phyloP scores from a whole-genome alignment of 805 yeast species.

The Yamadazyma sp. region DNA sequence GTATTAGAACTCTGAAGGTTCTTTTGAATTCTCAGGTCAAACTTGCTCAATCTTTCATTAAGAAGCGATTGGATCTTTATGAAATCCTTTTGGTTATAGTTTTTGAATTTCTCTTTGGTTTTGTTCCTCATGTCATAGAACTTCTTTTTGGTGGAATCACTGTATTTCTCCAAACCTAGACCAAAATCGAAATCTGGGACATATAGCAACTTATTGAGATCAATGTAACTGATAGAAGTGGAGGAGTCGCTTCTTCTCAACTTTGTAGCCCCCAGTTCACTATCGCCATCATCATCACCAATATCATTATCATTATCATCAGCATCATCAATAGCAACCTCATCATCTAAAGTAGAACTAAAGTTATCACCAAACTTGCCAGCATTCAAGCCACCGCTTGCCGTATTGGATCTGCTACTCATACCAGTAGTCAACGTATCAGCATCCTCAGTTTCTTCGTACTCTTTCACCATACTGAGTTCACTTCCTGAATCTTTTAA shows the following conservation, averaged over 20 bases:
- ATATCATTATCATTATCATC: neutral
- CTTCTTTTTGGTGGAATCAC: conserved; percentile 33
- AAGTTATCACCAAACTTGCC: too few species aligned
- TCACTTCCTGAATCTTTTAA: conserved; percentile 11
- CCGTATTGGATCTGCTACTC: too few species aligned
- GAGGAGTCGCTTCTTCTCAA: conserved; percentile 23
- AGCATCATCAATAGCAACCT: neutral
- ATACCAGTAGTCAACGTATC: too few species aligned
- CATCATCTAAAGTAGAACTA: too few species aligned
- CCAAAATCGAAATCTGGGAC: conserved; percentile 45
- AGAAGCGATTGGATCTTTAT: conserved; percentile 30
- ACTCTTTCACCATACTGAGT: too few species aligned
- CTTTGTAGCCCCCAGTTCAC: too few species aligned
- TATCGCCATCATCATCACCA: neutral
- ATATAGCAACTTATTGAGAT: conserved; percentile 34
- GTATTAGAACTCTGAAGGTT: conserved; percentile 34
- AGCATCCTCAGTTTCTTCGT: too few species aligned
- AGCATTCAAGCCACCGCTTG: too few species aligned
- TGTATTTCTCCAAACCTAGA: conserved; percentile 30
- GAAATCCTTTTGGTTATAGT: conserved; percentile 22
- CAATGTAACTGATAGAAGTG: conserved; percentile 30
- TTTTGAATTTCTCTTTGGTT: conserved; percentile 29
- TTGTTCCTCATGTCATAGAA: conserved; percentile 34
- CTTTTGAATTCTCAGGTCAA: conserved; percentile 34
- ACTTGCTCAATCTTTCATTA: conserved; percentile 27